Evolutionary conservation across 345 rosid genomes (phyloP).

Genomic region (Eucalyptus curtisii): DNA sequence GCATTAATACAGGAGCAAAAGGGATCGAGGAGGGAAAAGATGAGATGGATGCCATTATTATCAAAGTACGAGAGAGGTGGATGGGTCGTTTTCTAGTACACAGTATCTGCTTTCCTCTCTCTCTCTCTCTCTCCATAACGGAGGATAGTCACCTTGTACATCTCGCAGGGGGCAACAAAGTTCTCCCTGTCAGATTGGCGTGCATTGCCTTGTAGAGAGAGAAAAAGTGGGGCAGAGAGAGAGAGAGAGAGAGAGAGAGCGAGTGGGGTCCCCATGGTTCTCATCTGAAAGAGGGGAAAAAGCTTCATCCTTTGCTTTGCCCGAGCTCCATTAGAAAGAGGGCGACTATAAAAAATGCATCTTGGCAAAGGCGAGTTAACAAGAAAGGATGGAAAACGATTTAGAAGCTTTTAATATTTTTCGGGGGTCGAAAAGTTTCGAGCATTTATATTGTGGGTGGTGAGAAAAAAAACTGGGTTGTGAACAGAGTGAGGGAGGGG

Average conservation of each 20-base stretch:
- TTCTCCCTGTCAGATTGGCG: slow-evolving; percentile 6
- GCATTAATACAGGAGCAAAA: background rate
- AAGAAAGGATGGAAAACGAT: background rate
- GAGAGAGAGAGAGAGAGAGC: background rate
- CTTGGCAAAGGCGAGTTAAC: background rate
- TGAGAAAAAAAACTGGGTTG: background rate
- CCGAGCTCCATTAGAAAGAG: background rate
- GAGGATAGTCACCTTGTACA: background rate
- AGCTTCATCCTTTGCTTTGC: background rate
- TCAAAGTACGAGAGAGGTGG: slow-evolving; percentile 3
- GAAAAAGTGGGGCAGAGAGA: too few species aligned
- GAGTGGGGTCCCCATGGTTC: background rate
- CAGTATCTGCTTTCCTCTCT: background rate
- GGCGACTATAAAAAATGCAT: background rate
- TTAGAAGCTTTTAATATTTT: background rate
- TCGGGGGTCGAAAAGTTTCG: background rate
- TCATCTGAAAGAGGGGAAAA: background rate
- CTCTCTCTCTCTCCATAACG: background rate
- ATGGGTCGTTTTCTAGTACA: slow-evolving; percentile 5
- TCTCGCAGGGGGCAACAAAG: background rate
- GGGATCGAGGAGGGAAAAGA: background rate
- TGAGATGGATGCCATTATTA: background rate
- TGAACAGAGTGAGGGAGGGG: background rate
- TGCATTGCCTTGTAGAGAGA: background rate
- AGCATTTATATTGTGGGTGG: background rate